These are phyloP conservation scores for Sonneratia alba DNA, from an alignment of 345 rosid species.

Conservation along the genomic window DNA sequence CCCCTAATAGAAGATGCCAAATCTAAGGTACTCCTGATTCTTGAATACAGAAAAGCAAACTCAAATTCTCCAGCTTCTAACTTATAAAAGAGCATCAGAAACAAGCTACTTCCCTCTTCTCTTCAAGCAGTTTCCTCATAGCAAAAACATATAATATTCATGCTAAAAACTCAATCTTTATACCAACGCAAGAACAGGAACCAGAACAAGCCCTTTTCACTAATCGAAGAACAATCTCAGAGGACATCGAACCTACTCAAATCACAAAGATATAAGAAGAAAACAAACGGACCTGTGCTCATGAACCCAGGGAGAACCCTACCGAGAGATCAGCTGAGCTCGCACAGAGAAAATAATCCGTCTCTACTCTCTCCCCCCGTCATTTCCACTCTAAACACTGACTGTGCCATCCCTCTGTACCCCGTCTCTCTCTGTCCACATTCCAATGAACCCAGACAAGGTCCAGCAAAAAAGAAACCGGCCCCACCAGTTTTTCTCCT, in stretches of 20 bases:
- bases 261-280: not conserved
- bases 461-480: not conserved
- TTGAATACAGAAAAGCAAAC: not conserved
- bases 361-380: not conserved
- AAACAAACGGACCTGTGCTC: not conserved
- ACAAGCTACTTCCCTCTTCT: not conserved
- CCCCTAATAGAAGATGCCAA: not conserved
- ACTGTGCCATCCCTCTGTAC: not conserved
- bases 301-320: not conserved
- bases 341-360: not conserved
- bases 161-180: not conserved
- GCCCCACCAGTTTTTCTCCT: not conserved
- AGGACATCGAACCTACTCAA: not conserved
- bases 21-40: not conserved
- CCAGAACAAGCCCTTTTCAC: not conserved
- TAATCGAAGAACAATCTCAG: not conserved
- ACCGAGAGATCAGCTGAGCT: not conserved
- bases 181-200: not conserved
- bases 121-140: not conserved
- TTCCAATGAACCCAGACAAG: conserved; percentile 4
- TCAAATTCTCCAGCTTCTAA: not conserved
- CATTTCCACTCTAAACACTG: not conserved
- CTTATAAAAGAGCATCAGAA: not conserved
- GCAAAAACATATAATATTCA: not conserved
- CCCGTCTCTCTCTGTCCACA: conserved; percentile 1